phyloP scores from a whole-genome alignment of 371 early-diverging fungal species.

The Rhizopus sp. region DNA sequence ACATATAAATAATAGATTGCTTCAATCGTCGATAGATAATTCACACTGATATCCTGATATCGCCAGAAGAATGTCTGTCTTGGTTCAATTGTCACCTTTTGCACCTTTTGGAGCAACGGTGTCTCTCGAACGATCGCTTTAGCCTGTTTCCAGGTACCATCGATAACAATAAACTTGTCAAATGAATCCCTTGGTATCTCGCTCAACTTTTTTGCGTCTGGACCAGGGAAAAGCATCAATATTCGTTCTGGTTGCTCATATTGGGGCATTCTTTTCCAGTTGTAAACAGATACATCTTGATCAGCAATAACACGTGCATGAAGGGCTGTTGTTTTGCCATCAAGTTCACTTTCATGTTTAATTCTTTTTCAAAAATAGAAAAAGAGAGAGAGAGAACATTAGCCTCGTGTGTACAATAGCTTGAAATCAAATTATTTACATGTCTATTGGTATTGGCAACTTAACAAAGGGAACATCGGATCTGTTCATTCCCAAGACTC shows the following conservation, averaged over 20 bases:
- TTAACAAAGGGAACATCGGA: slow-evolving; percentile 63
- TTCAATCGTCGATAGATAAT: slow-evolving; percentile 90
- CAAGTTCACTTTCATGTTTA: slow-evolving; percentile 77
- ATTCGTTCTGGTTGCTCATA: slow-evolving; percentile 67
- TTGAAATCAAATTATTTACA: slow-evolving; percentile 47
- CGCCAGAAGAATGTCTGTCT: slow-evolving; percentile 90
- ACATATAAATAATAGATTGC: slow-evolving; percentile 91
- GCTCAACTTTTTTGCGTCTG: slow-evolving; percentile 65
- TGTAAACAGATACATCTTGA: slow-evolving; percentile 64
- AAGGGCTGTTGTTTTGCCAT: slow-evolving; percentile 86
- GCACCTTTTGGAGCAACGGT: slow-evolving; percentile 43
- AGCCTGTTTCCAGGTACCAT: slow-evolving; percentile 94
- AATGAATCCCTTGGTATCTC: slow-evolving; percentile 65
- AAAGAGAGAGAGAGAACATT: neutral
- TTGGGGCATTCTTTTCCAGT: slow-evolving; percentile 54
- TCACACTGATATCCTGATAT: slow-evolving; percentile 73
- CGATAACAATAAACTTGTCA: slow-evolving; percentile 83
- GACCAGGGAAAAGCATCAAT: slow-evolving; percentile 88
- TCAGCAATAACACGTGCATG: slow-evolving; percentile 85
- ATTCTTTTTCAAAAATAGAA: slow-evolving; percentile 44
- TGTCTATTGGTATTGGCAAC: slow-evolving; percentile 77
- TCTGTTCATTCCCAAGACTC: slow-evolving; percentile 53
- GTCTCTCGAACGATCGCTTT: slow-evolving; percentile 67
- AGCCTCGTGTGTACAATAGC: neutral
- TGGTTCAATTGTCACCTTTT: slow-evolving; percentile 64